Evolutionary conservation across 768 basidiomycete species (phyloP).

Genomic region (Mycena pura): DNA sequence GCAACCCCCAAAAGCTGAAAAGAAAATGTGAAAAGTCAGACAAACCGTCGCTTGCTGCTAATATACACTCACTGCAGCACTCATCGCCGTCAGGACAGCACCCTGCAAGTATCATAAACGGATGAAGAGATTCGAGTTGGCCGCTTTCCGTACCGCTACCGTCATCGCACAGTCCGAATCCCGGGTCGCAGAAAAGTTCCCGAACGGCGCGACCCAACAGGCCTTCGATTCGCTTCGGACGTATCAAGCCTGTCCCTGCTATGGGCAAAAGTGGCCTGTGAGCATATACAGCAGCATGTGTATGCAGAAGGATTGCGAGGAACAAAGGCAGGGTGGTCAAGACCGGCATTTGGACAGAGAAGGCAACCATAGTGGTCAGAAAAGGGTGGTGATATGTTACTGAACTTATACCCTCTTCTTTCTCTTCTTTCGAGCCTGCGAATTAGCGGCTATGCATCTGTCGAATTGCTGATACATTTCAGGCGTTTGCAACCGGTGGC

Average conservation of each 20-base stretch:
- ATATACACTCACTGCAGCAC: slow-evolving; percentile 1
- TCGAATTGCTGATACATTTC: no score
- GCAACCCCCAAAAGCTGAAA: neutral
- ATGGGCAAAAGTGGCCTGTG: neutral
- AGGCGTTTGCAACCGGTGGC: no score
- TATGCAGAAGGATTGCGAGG: neutral
- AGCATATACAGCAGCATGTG: neutral
- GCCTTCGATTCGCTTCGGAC: slow-evolving; percentile 2
- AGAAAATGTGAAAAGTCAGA: no score
- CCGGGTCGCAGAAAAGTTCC: neutral
- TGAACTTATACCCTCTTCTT: no score
- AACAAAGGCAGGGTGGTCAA: no score
- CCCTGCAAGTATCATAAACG: neutral
- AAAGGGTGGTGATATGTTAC: no score
- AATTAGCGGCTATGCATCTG: no score
- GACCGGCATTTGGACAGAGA: no score
- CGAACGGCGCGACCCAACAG: slow-evolving; percentile 4
- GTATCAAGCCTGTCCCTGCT: neutral
- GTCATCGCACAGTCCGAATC: neutral
- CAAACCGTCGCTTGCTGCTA: neutral
- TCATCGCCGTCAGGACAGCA: neutral
- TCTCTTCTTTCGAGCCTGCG: no score
- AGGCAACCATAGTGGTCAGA: no score
- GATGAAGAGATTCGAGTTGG: neutral
- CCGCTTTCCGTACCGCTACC: neutral